Conservation (phyloP, 768 basidiomycete genomes). For the Russula emetica region DNA sequence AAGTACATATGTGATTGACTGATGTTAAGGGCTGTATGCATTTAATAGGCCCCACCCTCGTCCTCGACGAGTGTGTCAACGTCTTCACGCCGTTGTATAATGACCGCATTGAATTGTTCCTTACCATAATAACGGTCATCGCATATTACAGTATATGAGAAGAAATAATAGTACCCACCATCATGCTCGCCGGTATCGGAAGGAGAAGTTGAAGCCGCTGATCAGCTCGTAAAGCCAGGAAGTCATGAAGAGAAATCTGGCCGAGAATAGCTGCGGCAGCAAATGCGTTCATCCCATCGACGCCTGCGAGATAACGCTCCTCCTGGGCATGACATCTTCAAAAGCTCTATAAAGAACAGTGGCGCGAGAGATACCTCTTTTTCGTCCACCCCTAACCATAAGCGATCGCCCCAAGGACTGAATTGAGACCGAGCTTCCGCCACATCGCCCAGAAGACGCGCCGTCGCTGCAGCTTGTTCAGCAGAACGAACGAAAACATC, state of each 20-base stretch:
- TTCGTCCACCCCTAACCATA: constrained; percentile 51
- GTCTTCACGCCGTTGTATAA: constrained; percentile 18
- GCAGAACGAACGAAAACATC: constrained; percentile 63
- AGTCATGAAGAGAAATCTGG: constrained; percentile 49
- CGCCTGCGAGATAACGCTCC: constrained; percentile 52
- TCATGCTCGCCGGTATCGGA: constrained; percentile 19
- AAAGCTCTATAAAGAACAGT: not conserved
- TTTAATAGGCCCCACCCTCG: constrained; percentile 53
- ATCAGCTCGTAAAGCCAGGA: constrained; percentile 38
- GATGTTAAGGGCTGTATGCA: constrained; percentile 31
- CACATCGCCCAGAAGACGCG: constrained; percentile 55
- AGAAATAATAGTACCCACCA: constrained; percentile 17
- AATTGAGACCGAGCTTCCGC: constrained; percentile 44
- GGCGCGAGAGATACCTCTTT: constrained; percentile 41
- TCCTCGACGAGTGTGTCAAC: constrained; percentile 34
- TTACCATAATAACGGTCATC: not conserved
- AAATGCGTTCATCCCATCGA: constrained; percentile 66
- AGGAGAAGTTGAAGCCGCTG: constrained; percentile 19
- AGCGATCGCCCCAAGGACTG: constrained; percentile 49
- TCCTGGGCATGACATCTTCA: constrained; percentile 41
- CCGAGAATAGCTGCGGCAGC: constrained; percentile 62
- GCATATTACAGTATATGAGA: not conserved
- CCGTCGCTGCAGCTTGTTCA: constrained; percentile 51
- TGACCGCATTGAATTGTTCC: constrained; percentile 23
- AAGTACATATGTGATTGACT: constrained; percentile 4